A percentile compares a stretch with the other conserved stretches of the same genome.
Conservation (phyloP, 2,329 filamentous ascomycete species). For the Blumeria graminis region DNA sequence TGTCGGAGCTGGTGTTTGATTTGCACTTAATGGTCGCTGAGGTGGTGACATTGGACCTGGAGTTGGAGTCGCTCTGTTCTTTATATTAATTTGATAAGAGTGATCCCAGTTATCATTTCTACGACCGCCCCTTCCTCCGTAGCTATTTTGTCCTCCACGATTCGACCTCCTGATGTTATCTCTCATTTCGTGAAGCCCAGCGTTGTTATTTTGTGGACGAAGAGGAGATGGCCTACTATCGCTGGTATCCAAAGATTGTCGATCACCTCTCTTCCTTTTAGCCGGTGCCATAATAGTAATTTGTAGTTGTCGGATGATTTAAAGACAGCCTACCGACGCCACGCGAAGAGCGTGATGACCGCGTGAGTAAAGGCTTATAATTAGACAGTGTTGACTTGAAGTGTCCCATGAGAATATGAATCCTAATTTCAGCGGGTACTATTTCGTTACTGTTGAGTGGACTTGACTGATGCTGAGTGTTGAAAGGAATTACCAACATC, state of each 20-base stretch:
- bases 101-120: slow-evolving; percentile 13
- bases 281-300: slow-evolving; percentile 11
- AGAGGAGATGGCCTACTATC: slow-evolving; percentile 34
- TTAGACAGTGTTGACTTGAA: too few species aligned
- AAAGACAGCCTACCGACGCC: too few species aligned
- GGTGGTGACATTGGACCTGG: slow-evolving; percentile 15
- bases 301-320: too few species aligned
- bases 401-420: too few species aligned
- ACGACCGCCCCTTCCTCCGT: slow-evolving; percentile 10
- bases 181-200: slow-evolving; percentile 32
- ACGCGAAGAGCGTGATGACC: too few species aligned
- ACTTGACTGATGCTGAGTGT: too few species aligned
- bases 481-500: too few species aligned
- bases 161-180: slow-evolving; percentile 23
- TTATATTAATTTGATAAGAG: slow-evolving; percentile 11
- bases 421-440: too few species aligned
- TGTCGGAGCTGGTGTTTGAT: slow-evolving; percentile 11
- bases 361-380: too few species aligned
- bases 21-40: slow-evolving; percentile 11
- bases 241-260: slow-evolving; percentile 17
- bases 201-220: slow-evolving; percentile 29
- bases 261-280: slow-evolving; percentile 17
- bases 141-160: slow-evolving; percentile 19
- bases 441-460: too few species aligned
- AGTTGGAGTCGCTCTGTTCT: slow-evolving; percentile 12